Conservation (phyloP, 2,329 filamentous ascomycete species). For the Monilinia fructicola region DNA sequence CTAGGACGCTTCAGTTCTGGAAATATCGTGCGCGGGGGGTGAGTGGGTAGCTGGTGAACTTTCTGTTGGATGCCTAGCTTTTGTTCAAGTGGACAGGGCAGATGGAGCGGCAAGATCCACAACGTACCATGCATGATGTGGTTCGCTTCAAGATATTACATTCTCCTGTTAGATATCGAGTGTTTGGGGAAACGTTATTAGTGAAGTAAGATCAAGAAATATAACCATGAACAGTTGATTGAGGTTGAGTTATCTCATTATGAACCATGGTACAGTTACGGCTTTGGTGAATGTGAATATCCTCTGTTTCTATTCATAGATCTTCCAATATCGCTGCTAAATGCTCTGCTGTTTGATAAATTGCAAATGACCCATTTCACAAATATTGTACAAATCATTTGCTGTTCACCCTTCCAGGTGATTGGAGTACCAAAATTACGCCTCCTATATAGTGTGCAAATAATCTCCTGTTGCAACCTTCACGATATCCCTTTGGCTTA, state of each 20-base stretch:
- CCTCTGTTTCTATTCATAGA: neutral
- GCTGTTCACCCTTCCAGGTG: neutral
- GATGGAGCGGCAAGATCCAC: too few species aligned
- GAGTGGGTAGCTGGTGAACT: too few species aligned
- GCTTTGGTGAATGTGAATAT: neutral
- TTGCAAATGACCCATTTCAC: neutral
- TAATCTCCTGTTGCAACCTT: neutral
- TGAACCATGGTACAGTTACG: neutral
- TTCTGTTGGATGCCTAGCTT: too few species aligned
- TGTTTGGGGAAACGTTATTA: neutral
- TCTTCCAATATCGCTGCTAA: neutral
- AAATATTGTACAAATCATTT: neutral
- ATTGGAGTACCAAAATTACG: neutral
- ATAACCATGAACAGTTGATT: neutral
- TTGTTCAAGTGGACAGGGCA: too few species aligned
- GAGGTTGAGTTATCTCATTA: neutral
- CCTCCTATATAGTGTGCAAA: neutral
- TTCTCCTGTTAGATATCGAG: neutral
- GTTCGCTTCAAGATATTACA: neutral
- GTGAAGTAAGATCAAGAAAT: neutral
- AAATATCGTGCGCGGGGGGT: too few species aligned
- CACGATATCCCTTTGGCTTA: neutral
- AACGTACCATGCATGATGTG: too few species aligned
- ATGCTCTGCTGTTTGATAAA: neutral
- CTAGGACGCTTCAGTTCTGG: too few species aligned